Percentiles rank a stretch among this genome's conserved stretches.
phyloP scores from a whole-genome alignment of 345 rosid genomes.

The Pistacia integerrima region DNA sequence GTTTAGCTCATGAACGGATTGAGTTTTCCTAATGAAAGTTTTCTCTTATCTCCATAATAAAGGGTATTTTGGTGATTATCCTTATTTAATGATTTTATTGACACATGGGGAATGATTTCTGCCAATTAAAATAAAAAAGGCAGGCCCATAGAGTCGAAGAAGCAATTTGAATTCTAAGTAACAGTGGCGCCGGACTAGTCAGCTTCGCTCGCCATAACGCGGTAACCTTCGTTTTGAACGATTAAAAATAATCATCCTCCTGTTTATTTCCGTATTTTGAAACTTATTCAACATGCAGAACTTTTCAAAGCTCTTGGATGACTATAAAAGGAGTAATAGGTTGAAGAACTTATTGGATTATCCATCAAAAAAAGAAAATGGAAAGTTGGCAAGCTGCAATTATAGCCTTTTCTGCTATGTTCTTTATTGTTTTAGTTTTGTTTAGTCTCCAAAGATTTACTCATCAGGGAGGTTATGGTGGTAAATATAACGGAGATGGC shows the following conservation, averaged over 20 bases:
- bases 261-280: too few relatives aligned
- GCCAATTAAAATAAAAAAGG: too few relatives aligned
- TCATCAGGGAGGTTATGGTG: background rate
- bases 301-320: background rate
- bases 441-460: background rate
- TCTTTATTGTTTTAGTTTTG: background rate
- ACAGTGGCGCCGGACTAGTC: background rate
- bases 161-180: too few relatives aligned
- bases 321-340: constrained; percentile 9
- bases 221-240: background rate
- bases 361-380: background rate
- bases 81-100: too few relatives aligned
- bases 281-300: background rate
- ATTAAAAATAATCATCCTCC: background rate
- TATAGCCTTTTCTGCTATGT: background rate
- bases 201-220: background rate
- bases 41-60: too few relatives aligned
- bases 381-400: constrained; percentile 13
- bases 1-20: too few relatives aligned
- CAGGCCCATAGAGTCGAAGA: too few relatives aligned
- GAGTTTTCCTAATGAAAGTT: too few relatives aligned
- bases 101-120: too few relatives aligned
- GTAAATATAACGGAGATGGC: background rate
- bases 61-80: too few relatives aligned
- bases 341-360: background rate